Evolutionary conservation across 2,329 filamentous ascomycete genomes (phyloP).

Genomic region (Clonostachys chloroleuca): DNA sequence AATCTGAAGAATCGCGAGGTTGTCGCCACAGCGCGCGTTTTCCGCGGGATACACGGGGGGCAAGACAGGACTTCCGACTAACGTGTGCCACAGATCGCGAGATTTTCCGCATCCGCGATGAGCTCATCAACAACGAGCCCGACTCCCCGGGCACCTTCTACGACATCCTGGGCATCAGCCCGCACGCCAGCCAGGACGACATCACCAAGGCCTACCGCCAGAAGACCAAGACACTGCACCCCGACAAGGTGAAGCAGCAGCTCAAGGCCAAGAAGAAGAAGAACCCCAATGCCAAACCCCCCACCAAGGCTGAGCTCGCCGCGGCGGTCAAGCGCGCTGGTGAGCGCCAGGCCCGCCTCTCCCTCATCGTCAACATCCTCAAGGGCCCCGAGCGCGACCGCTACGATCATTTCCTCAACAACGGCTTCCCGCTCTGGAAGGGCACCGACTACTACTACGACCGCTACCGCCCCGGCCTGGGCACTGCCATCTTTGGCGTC

Average conservation of each 20-base stretch:
- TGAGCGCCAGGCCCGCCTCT: slow-evolving; percentile 78
- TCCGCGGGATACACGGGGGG: background rate
- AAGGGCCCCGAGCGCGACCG: slow-evolving; percentile 75
- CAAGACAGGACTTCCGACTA: background rate
- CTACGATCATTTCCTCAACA: slow-evolving; percentile 89
- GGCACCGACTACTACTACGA: slow-evolving; percentile 98
- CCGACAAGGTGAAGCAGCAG: slow-evolving; percentile 89
- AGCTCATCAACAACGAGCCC: slow-evolving; percentile 72
- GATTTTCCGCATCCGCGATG: slow-evolving; percentile 93
- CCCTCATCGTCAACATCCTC: slow-evolving; percentile 81
- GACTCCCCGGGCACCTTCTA: slow-evolving; percentile 85
- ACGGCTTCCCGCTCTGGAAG: slow-evolving; percentile 95
- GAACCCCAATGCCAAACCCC: slow-evolving; percentile 57
- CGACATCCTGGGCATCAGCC: slow-evolving; percentile 77
- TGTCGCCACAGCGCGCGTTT: too few relatives aligned
- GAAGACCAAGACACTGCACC: slow-evolving; percentile 77
- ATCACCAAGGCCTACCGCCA: slow-evolving; percentile 94
- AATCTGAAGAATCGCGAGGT: too few relatives aligned
- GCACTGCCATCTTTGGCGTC: slow-evolving; percentile 75
- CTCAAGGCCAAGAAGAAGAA: slow-evolving; percentile 57
- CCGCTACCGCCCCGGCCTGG: slow-evolving; percentile 85
- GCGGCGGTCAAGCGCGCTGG: slow-evolving; percentile 75
- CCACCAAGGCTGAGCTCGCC: slow-evolving; percentile 70
- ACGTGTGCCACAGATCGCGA: slow-evolving; percentile 68
- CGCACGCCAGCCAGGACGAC: slow-evolving; percentile 74